Base-by-base conservation (phyloP, 176 grass and related monocot species). In the Thinopyrum elongatum region DNA sequence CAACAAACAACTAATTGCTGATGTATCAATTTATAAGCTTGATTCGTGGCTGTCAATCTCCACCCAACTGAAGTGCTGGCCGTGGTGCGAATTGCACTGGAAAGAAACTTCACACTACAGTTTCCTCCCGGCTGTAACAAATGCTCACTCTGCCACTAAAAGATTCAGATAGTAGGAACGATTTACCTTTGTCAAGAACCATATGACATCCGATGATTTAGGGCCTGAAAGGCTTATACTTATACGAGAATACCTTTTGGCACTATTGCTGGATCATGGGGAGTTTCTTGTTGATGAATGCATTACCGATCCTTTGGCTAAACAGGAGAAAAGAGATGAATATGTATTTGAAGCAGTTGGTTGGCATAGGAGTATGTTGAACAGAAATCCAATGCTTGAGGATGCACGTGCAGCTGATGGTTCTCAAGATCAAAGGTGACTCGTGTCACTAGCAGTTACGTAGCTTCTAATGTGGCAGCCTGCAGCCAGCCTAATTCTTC, bases 361-460 rank as follows among this genome's bases (percentile, higher is more conserved):
- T 95, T 38, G 31, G 64, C 59, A 39, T 95, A n/a, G 65, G 42
- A 46, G 42, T 46, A 91, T 53, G 6, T 89, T 2, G 67, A 35
- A 53, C 31, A 19, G 19, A 73, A 83, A 55, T 81, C 63, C 7
- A 3, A 68, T 76, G 86, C 5, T 82, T 98, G 77, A 87, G 33
- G 10, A 98, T 98, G 92, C 79, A 88, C 79, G 90, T 98, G 70
- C 91, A 95, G 41, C 27, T 98, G 64, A 91, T 98, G 91, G 82
- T 95, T 86, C 87, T 98, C 69, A 88, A 81, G 61, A 31, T 85
- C 22, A 82, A 94, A 92, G 96, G 96, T 94, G 53, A 65, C 68
- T 74, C n/a, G 47, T 49, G 19, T 21, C 46, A 23, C 22, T 35
- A 28, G n/a, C 66, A 62, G 44, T 34, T 2, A 30, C 8, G 12